A percentile compares a stretch with the other conserved stretches of the same genome.
phyloP scores from a whole-genome alignment of 2,329 filamentous ascomycete genomes.

The Byssochlamys sp. region DNA sequence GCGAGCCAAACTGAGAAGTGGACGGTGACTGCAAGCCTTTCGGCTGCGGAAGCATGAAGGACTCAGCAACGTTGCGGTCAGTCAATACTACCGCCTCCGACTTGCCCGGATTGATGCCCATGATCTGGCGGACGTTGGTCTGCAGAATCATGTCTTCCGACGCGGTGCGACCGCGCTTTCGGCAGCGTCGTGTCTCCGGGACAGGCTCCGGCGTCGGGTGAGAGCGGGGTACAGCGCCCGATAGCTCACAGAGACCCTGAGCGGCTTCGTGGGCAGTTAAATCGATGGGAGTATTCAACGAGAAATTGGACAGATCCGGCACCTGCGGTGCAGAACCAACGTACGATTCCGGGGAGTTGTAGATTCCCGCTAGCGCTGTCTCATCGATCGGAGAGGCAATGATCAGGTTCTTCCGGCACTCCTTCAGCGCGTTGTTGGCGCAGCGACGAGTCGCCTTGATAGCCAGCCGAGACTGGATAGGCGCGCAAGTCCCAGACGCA shows the following conservation, averaged over 20 bases:
- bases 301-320: constrained; percentile 28
- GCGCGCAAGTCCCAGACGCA: constrained; percentile 23
- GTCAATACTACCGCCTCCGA: constrained; percentile 19
- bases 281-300: constrained; percentile 22
- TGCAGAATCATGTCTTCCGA: constrained; percentile 31
- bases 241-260: constrained; percentile 33
- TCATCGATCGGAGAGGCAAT: constrained; percentile 33
- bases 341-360: constrained; percentile 27
- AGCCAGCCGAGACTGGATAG: constrained; percentile 25
- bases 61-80: constrained; percentile 22
- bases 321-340: constrained; percentile 14
- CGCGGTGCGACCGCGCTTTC: constrained; percentile 32
- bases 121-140: constrained; percentile 29
- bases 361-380: constrained; percentile 21
- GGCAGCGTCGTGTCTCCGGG: constrained; percentile 15
- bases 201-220: constrained; percentile 7
- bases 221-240: constrained; percentile 20
- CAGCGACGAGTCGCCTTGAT: constrained; percentile 32
- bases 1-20: constrained; percentile 11
- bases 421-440: constrained; percentile 29
- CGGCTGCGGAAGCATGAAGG: constrained; percentile 21
- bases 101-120: constrained; percentile 17
- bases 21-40: constrained; percentile 8
- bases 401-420: constrained; percentile 25
- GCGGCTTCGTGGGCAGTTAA: constrained; percentile 28